These are phyloP conservation scores for Backusella mclennaniae DNA, from an alignment of 192 early-diverging fungal species.

Conservation along the genomic window DNA sequence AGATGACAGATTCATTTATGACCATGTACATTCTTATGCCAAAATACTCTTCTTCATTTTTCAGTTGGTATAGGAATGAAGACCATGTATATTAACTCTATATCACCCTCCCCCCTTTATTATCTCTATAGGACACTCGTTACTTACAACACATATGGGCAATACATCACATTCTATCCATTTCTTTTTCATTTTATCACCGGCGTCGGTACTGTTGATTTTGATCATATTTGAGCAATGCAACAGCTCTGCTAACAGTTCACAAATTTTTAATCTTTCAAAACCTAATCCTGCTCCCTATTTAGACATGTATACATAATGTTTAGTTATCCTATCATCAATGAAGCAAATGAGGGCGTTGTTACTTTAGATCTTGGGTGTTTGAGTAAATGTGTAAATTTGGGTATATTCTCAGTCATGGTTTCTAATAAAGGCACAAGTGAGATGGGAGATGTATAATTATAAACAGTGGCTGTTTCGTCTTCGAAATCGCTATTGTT, in stretches of 20 bases:
- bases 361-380: constrained; percentile 75
- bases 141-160: constrained; percentile 54
- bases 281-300: constrained; percentile 71
- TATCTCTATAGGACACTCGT: background rate
- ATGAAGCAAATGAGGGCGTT: background rate
- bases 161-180: constrained; percentile 66
- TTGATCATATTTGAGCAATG: constrained; percentile 87
- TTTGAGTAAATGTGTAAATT: constrained; percentile 75
- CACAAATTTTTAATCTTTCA: constrained; percentile 93
- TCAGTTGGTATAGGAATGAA: background rate
- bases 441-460: constrained; percentile 30
- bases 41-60: background rate
- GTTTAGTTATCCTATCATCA: constrained; percentile 53
- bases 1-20: background rate
- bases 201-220: constrained; percentile 49
- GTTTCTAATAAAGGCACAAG: constrained; percentile 89
- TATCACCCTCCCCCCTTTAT: too few relatives aligned
- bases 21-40: background rate
- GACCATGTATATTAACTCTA: background rate
- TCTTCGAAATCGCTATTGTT: constrained; percentile 64
- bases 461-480: constrained; percentile 25
- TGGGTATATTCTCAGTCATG: constrained; percentile 69
- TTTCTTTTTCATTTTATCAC: constrained; percentile 71
- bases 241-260: constrained; percentile 96
- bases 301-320: constrained; percentile 73